Evolutionary conservation across 495 filamentous ascomycete species (phyloP), one percentile per base, ranked within the genome.

Genomic region (Lasiosphaeria ovina): DNA sequence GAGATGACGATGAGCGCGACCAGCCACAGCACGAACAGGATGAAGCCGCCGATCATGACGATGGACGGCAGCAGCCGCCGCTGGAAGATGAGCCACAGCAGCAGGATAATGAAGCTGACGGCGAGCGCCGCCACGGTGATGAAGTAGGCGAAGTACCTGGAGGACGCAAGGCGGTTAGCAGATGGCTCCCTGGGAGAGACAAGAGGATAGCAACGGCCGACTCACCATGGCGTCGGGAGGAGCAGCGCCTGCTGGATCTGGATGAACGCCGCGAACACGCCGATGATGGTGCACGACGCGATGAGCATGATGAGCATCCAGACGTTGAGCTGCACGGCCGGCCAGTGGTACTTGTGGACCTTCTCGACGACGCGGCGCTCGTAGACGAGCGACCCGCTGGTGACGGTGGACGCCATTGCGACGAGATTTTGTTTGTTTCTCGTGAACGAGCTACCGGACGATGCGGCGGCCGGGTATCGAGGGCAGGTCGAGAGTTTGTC

Each of bases 91-190:
- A 98, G 85, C 73, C 77, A 81, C 56, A 93, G 75, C 56, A 94
- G 77, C 11, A 88, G 63, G 66, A 86, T 72, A 55, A 95, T 83
- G 80, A 92, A 94, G 72, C 87, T 71, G 57, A 97, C 79, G 48
- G 82, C 81, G 38, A 97, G 81, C 32, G 84, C 74, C 62, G 82
- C 80, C 57, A 85, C 82, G 35, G 87, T 86, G 42, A 97, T 87
- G 82, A 89, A 91, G 83, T 90, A 99, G 48, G 95, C 89, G 74
- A 97, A 92, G 71, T 97, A 89, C 94, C 94, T 96, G 68, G 0
- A 6, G 1, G 11, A n/a, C 24, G 17, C 14, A 17, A 5, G 24
- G 24, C 24, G 48, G 56, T 59, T 51, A 52, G 60, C 53, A 42
- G 14, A 44, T 54, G 32, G 42, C n/a, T 32, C 9, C 34, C 33